Evolutionary conservation across 805 yeast genomes (phyloP).

Genomic region (Jamesozyma hellenica): DNA sequence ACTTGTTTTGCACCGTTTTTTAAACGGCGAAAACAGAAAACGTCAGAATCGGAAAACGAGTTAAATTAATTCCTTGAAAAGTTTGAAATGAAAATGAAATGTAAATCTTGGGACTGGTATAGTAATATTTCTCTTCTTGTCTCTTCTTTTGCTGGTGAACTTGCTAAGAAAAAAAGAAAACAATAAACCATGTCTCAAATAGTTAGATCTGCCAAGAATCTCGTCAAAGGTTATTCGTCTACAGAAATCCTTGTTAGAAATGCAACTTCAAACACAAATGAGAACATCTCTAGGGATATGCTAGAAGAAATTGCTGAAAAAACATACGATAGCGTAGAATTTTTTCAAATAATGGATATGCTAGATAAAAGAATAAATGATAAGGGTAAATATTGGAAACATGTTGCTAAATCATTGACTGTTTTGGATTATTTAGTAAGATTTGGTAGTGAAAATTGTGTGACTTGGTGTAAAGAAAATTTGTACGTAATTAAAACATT

Average conservation of each 20-base stretch:
- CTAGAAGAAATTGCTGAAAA: constrained; percentile 75
- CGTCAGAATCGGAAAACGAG: no score
- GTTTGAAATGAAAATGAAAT: no score
- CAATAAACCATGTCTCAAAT: constrained; percentile 30
- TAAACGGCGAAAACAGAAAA: no score
- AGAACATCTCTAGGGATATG: constrained; percentile 74
- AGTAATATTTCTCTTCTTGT: no score
- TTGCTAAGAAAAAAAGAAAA: no score
- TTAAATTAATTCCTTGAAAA: no score
- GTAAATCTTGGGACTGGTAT: no score
- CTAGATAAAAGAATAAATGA: constrained; percentile 85
- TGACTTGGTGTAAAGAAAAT: constrained; percentile 85
- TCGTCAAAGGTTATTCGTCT: constrained; percentile 67
- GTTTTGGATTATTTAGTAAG: constrained; percentile 79
- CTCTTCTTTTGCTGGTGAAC: no score
- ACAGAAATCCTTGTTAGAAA: constrained; percentile 84
- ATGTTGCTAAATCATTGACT: constrained; percentile 81
- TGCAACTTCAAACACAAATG: constrained; percentile 80
- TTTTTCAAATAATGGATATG: constrained; percentile 89
- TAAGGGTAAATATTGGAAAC: constrained; percentile 96
- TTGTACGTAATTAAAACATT: constrained; percentile 80
- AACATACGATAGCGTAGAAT: constrained; percentile 62
- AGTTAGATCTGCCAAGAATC: constrained; percentile 74
- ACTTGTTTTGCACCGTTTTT: no score
- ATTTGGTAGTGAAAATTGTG: constrained; percentile 81